phyloP scores from a whole-genome alignment of 495 filamentous ascomycete genomes.

The Neurospora sp. region DNA sequence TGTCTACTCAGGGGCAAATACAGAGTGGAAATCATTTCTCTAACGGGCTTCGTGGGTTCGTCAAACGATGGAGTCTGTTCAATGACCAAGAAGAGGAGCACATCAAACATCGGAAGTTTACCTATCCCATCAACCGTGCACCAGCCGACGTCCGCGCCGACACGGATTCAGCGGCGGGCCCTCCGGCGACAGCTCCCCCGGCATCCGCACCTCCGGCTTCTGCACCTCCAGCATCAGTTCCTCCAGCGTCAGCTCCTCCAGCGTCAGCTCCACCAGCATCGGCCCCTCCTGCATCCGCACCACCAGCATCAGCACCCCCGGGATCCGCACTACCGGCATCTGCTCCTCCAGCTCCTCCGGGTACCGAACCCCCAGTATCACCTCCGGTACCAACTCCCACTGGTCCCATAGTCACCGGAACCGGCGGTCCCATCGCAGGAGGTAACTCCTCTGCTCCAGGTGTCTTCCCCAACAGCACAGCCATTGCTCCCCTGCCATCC shows the following conservation, averaged over 20 bases:
- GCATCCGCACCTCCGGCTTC: neutral
- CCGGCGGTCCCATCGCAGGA: neutral
- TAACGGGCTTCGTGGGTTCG: neutral
- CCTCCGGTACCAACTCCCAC: neutral
- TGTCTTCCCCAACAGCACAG: neutral
- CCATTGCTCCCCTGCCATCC: neutral
- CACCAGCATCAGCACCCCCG: neutral
- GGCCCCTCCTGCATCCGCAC: fast-evolving
- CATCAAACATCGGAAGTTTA: neutral
- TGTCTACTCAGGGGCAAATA: neutral
- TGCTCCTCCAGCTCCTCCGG: neutral
- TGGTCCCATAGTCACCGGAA: neutral
- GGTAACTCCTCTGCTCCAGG: neutral
- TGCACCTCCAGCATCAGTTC: fast-evolving
- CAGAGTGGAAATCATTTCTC: neutral
- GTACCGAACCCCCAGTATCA: neutral
- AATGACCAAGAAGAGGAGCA: neutral
- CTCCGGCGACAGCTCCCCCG: neutral
- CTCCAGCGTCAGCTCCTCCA: neutral
- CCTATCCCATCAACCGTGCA: neutral
- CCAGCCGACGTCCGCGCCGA: neutral
- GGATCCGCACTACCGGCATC: neutral
- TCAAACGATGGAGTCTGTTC: neutral
- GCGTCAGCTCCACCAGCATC: neutral
- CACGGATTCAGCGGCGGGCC: neutral